A percentile compares a stretch with the other conserved stretches of the same genome.
Conservation (phyloP, 2,329 filamentous ascomycete species). For the Rutstroemia sp. region DNA sequence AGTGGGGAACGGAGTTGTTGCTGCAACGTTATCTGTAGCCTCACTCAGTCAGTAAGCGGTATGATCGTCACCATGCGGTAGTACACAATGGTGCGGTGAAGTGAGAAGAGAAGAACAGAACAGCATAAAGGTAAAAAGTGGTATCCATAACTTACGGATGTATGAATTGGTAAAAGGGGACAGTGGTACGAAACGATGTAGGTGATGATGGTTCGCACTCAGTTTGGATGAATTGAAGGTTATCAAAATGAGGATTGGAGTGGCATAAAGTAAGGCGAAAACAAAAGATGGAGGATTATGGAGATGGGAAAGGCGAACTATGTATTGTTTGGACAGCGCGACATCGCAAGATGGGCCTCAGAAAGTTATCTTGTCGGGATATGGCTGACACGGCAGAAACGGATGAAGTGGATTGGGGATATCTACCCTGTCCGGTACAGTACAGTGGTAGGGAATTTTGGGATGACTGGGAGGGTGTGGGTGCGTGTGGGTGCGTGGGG, state of each 20-base stretch:
- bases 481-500: not conserved
- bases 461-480: not conserved
- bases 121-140: not conserved
- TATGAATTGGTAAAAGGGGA: not conserved
- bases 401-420: slow-evolving; percentile 1
- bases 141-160: slow-evolving; percentile 9
- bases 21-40: slow-evolving; percentile 18
- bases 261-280: slow-evolving; percentile 23
- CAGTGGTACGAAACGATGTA: not conserved
- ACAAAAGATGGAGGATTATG: slow-evolving; percentile 11
- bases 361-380: slow-evolving; percentile 7
- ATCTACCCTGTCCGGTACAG: too few relatives aligned
- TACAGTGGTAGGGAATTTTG: not conserved
- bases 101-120: not conserved
- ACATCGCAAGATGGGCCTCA: slow-evolving; percentile 17
- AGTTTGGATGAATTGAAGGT: slow-evolving; percentile 7
- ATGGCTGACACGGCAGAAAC: slow-evolving; percentile 11
- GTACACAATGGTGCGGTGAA: not conserved
- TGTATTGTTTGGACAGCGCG: slow-evolving; percentile 19
- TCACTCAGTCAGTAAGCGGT: slow-evolving; percentile 11
- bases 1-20: slow-evolving; percentile 7
- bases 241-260: slow-evolving; percentile 16
- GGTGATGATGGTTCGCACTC: too few relatives aligned
- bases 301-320: slow-evolving; percentile 20
- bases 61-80: slow-evolving; percentile 1